A percentile compares a stretch with the other conserved stretches of the same genome.
Conservation (phyloP, 129 eudicot species). For the Chrysanthemum makinoi region DNA sequence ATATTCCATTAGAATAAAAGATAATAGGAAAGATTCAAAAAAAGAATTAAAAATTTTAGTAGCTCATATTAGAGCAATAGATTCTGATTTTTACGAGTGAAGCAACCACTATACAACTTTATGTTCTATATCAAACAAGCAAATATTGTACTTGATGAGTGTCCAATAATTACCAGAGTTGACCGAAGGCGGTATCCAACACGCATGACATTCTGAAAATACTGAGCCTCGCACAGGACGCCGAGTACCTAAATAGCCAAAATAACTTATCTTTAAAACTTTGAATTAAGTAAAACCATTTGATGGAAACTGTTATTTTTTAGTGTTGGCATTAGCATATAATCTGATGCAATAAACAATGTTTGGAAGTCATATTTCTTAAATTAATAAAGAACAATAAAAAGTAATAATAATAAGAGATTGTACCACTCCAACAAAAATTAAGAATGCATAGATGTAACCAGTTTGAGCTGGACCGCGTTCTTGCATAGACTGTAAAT, state of each 20-base stretch:
- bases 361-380: not conserved
- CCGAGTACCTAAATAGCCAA: constrained; percentile 68
- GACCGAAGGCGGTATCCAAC: constrained; percentile 91
- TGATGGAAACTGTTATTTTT: not conserved
- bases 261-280: not conserved
- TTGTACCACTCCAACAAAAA: constrained; percentile 86
- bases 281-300: not conserved
- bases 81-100: no score
- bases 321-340: not conserved
- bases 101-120: no score
- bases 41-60: not conserved
- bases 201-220: constrained; percentile 98
- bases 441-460: constrained; percentile 70
- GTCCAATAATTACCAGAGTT: constrained; percentile 66
- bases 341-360: not conserved
- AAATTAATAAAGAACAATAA: not conserved
- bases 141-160: constrained; percentile 1
- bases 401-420: constrained; percentile 9
- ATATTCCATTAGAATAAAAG: not conserved
- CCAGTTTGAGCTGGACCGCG: constrained; percentile 82
- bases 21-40: not conserved
- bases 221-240: constrained; percentile 88
- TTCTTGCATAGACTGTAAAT: constrained; percentile 76
- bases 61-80: not conserved
- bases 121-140: no score